Evolutionary conservation across 2,329 filamentous ascomycete genomes (phyloP), one percentile per base, ranked within the genome.

Genomic region (Hypoxylon sp.): DNA sequence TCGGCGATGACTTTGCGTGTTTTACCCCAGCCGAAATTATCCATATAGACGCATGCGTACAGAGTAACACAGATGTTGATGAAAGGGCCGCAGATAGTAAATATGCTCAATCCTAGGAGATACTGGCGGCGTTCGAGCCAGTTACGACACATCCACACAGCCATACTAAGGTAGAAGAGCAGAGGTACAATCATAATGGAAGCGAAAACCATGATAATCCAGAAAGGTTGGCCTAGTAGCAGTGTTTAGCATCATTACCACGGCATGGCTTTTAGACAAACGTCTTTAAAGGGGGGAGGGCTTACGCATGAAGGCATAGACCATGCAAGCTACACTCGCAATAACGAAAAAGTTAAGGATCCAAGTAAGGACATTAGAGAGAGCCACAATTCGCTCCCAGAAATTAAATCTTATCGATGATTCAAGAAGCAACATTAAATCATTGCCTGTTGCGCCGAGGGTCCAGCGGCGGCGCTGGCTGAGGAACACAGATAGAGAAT

Each of bases 381-480:
- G 78, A n/a, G 84, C 82, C 10, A 83, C 76, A 47, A 84, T 63
- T 35, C 82, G 82, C 61, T 84, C 81, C 24, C 85, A 73, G 6
- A 82, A 74, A 72, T 85, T 83, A 19, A 85, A 79, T 51, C 78
- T 73, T 8, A 80, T 78, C 51, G 81, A 82, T 0, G 82, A 80
- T 1, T 79, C 79, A 58, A 82, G 80, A n/a, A 84, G 79, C 76
- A 85, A 81, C 73, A 84, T 80, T 27, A 85, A 80, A 71, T 86
- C 83, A 68, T 85, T 85, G 3, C 80, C 81, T 29, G 82, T 84
- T 37, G 82, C 83, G 0, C 82, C 83, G 8, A 86, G 72, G 0
- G 83, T 82, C 83, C 84, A 85, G 0, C 83, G 80, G 73, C 84
- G 83, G 5, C 83, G 79, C 74, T 85, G 83, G 3, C 82, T 84